Base-by-base conservation (phyloP, 1,284 basidiomycete species). In the Melanopsichium pennsylvanicum region DNA sequence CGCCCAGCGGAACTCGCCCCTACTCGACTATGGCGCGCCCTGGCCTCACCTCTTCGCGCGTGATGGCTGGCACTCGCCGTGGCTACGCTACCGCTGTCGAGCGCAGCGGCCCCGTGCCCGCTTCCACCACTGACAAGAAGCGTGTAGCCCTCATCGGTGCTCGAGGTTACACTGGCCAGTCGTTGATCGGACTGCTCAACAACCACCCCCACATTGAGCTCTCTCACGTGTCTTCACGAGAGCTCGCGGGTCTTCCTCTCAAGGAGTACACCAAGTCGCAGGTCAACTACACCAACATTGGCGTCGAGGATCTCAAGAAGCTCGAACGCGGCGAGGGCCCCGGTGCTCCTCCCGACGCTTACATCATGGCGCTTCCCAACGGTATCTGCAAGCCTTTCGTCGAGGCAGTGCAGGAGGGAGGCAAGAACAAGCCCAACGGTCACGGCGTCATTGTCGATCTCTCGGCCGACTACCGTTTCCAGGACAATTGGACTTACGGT, bases 301-400 rank as follows among this genome's bases (percentile, higher is more conserved):
- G 76, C 23, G 69, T 75, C 21, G 74, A 79, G 33, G 77, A 80
- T 22, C 72, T 80, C 37, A 57, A 70, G 45, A 76, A 76, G 69
- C 72, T 81, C 43, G 79, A 78, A 43, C 63, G 63, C 22, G 79
- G 79, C 8, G 55, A 71, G 23, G 73, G 76, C 32, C 70, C 70
- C 23, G 70, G 71, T 37, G 69, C 79, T 7, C 78, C 79, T 8
- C 79, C 79, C 38, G 79, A 81, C 34, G 79, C 79, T 10, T 81
- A 80, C 52, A 61, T 98, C 56, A 95, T 97, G 92, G 95, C 95
- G 1, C 86, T 99, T 36, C 95, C 95, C 26, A 99, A 98, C 77
- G 96, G 95, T 15, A 87, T 94, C 23, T 92, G 92, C 85, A 95
- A 95, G 84, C 93, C 94, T 0, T 99, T 97, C 78, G 93, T 99